Conservation (phyloP, 345 rosid species). For the Syzygium jambos region DNA sequence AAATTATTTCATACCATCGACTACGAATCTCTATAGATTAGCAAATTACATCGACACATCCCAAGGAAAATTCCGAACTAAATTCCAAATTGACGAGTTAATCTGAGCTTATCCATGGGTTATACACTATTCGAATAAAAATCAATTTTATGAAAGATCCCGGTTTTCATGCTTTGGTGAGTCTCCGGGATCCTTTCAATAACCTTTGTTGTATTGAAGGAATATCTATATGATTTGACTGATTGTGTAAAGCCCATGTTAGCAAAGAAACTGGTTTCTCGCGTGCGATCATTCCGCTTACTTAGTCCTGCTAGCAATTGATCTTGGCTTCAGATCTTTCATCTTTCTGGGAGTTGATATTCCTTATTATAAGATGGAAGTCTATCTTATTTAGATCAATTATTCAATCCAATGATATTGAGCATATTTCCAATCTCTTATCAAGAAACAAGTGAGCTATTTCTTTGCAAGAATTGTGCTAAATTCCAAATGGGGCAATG, state of each 20-base stretch:
- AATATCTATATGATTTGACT: neutral
- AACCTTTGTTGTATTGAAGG: fast-evolving
- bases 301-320: neutral
- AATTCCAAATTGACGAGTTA: too few species aligned
- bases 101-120: too few species aligned
- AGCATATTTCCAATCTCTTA: neutral
- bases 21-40: neutral
- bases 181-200: fast-evolving
- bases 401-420: neutral
- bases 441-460: neutral
- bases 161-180: neutral
- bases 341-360: neutral
- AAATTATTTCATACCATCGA: neutral
- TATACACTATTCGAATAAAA: neutral
- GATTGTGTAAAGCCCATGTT: neutral
- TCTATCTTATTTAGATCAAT: neutral
- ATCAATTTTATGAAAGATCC: neutral
- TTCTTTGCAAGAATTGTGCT: neutral
- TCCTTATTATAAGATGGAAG: neutral
- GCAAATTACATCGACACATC: neutral
- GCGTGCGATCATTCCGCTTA: neutral
- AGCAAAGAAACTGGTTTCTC: neutral
- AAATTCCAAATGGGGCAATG: neutral
- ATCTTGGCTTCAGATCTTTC: neutral
- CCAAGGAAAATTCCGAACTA: neutral